Conservation (phyloP, 805 yeast species). For the Phaffomyces antillensis region DNA sequence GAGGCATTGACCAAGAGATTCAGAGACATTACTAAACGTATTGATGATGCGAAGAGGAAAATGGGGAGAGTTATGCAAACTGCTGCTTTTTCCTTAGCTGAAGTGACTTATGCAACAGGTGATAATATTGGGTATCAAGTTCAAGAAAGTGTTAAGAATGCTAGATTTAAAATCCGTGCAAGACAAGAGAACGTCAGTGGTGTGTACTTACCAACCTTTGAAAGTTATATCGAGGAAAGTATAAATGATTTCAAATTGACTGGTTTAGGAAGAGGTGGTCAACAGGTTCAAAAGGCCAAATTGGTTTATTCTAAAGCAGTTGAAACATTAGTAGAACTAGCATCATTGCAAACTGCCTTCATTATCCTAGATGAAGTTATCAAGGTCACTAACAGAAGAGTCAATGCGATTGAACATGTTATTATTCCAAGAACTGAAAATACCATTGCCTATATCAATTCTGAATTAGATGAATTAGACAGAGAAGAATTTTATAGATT, state of each 20-base stretch:
- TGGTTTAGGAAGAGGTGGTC: slow-evolving; percentile 98
- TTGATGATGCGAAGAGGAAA: slow-evolving; percentile 83
- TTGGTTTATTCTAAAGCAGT: slow-evolving; percentile 90
- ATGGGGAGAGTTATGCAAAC: slow-evolving; percentile 99
- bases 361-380: slow-evolving; percentile 95
- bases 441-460: slow-evolving; percentile 84
- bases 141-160: slow-evolving; percentile 85
- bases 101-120: slow-evolving; percentile 95
- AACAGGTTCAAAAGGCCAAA: slow-evolving; percentile 93
- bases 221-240: slow-evolving; percentile 71
- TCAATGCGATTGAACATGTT: slow-evolving; percentile 96
- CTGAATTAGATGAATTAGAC: slow-evolving; percentile 94
- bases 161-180: slow-evolving; percentile 85
- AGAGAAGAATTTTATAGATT: slow-evolving; percentile 96
- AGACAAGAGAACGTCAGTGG: slow-evolving; percentile 96
- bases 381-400: slow-evolving; percentile 96
- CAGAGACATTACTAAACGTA: slow-evolving; percentile 89
- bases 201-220: slow-evolving; percentile 89
- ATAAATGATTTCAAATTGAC: slow-evolving; percentile 94
- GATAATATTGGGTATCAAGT: slow-evolving; percentile 94
- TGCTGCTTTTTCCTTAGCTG: slow-evolving; percentile 95
- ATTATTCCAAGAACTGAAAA: slow-evolving; percentile 97
- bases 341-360: slow-evolving; percentile 94
- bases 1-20: slow-evolving; percentile 95
- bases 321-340: slow-evolving; percentile 93